phyloP scores from a whole-genome alignment of 306 rosid genomes.

The Corylus heterophylla region DNA sequence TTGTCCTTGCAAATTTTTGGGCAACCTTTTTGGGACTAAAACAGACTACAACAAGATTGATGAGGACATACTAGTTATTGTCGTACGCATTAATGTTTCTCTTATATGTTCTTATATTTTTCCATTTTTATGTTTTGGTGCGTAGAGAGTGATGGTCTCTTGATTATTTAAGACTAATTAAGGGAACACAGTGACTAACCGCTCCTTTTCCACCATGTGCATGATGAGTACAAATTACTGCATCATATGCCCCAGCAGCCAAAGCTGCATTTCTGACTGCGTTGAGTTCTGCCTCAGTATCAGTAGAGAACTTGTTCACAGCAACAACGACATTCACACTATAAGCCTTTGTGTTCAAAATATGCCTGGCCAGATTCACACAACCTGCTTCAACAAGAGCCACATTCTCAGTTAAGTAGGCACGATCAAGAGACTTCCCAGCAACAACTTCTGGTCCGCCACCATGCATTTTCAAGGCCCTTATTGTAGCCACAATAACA shows the following conservation, averaged over 20 bases:
- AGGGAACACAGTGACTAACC: conserved; percentile 46
- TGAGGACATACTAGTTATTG: too few species aligned
- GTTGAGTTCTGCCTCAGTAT: conserved; percentile 81
- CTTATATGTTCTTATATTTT: background rate
- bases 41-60: too few species aligned
- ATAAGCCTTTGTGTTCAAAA: conserved; percentile 71
- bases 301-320: conserved; percentile 84
- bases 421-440: conserved; percentile 90
- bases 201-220: conserved; percentile 99
- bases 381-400: conserved; percentile 91
- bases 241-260: conserved; percentile 89
- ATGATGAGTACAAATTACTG: conserved; percentile 87
- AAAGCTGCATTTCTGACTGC: conserved; percentile 70
- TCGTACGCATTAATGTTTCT: background rate
- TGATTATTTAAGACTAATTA: background rate
- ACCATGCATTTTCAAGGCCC: conserved; percentile 97
- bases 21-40: too few species aligned
- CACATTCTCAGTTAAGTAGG: conserved; percentile 78
- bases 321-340: conserved; percentile 95
- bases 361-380: conserved; percentile 82
- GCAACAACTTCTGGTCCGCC: conserved; percentile 96
- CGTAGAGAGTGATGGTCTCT: background rate
- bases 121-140: background rate
- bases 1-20: too few species aligned
- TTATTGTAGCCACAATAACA: conserved; percentile 83